Evolutionary conservation across 257 asterid genomes (phyloP), one percentile per base, ranked within the genome.

Genomic region (Primulina eburnea): DNA sequence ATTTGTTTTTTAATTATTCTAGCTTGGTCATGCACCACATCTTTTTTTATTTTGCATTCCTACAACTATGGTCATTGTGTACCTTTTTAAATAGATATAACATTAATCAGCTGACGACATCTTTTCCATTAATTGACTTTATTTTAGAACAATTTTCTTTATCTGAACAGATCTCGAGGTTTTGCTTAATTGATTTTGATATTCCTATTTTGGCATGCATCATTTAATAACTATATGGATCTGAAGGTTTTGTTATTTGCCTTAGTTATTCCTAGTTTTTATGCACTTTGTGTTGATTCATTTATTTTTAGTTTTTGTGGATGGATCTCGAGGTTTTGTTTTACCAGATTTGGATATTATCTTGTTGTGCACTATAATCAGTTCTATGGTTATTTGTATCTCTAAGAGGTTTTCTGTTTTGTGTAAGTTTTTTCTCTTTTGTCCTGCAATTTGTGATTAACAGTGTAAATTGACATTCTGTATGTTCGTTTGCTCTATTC

Each of bases 391-490:
- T 62, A 30, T 16, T 62, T 29, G 14, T 62, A 62, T 32, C 24
- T 29, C 24, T 9, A 38, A 8, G 47, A 8, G 47, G 47, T 38
- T 38, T 32, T 38, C 47, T 38, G 5, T 8, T 38, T 38, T 38
- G 47, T 43, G 4, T 43, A 12, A 43, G 5, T 5, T 43, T n/a
- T 62, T 62, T 9, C 30, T 53, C 32, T 59, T 76, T 63, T 62
- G 16, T 60, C 71, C 57, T 62, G 68, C 77, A 68, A 55, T 53
- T 60, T 43, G 66, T 53, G 71, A 50, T 24, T 60, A 59, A 29
- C 26, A 29, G 37, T 73, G 65, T 38, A 69, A 71, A 52, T 56
- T 34, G 20, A 6, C 16, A 9, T 43, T 62, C 2, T 67, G 34
- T 60, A 12, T 67, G 58, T 60, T 37, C 40, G 11, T 38, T 38